Conservation (phyloP, 352 stramenopile genomes). For the Phytopythium delawarense region DNA sequence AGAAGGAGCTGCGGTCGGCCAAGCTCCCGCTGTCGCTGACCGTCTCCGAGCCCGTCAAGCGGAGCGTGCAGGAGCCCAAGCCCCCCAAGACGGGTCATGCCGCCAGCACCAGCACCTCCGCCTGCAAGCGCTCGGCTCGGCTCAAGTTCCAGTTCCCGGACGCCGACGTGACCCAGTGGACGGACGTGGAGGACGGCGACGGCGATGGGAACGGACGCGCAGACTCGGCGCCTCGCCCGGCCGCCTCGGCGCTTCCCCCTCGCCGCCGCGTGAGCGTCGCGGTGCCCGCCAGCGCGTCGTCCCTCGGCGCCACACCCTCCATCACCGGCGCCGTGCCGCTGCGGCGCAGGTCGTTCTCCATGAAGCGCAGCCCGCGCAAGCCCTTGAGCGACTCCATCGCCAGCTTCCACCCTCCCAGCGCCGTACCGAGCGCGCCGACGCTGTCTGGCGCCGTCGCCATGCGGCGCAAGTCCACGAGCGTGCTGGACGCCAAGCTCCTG, state of each 20-base stretch:
- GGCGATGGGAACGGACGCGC: background rate
- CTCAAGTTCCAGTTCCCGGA: conserved; percentile 69
- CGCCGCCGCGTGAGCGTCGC: background rate
- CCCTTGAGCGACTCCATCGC: no score
- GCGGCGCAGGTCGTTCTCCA: conserved; percentile 58
- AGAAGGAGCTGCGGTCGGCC: conserved; percentile 2
- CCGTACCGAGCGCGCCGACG: background rate
- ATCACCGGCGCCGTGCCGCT: conserved; percentile 42
- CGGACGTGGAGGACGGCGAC: conserved; percentile 13
- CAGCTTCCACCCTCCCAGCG: no score
- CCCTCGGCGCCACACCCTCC: conserved; percentile 13
- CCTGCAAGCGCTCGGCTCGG: conserved; percentile 8
- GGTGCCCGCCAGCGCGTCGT: conserved; percentile 18
- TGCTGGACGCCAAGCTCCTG: conserved; percentile 16
- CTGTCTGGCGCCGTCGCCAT: conserved; percentile 6
- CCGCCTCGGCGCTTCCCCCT: background rate
- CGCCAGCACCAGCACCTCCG: conserved; percentile 7
- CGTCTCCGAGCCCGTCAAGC: conserved; percentile 26
- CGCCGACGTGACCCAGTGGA: conserved; percentile 24
- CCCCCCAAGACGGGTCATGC: conserved; percentile 22
- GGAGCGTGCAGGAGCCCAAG: conserved; percentile 40
- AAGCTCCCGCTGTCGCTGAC: conserved; percentile 23
- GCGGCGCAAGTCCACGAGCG: conserved; percentile 60
- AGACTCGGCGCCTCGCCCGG: background rate
- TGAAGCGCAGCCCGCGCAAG: conserved; percentile 58